These are phyloP conservation scores for Endotrypanum monterogeii DNA, from an alignment of 208 protist species.

Conservation along the genomic window DNA sequence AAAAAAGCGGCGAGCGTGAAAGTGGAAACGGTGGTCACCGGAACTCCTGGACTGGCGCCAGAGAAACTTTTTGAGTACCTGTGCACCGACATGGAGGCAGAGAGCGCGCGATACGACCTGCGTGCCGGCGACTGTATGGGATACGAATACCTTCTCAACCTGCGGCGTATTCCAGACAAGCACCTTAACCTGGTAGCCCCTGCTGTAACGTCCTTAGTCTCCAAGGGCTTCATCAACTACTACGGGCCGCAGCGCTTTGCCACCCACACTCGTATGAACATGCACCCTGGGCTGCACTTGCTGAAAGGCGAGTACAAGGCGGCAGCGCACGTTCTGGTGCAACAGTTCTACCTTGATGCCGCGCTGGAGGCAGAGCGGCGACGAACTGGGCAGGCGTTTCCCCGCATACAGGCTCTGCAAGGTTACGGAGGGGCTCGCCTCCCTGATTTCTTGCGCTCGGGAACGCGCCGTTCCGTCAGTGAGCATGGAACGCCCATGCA, in stretches of 20 bases:
- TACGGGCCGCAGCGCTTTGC: constrained; percentile 80
- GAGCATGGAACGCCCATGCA: constrained; percentile 81
- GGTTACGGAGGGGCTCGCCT: constrained; percentile 50
- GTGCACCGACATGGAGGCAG: constrained; percentile 81
- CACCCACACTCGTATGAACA: constrained; percentile 80
- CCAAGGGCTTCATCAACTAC: constrained; percentile 91
- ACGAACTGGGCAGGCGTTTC: constrained; percentile 50
- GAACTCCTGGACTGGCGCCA: constrained; percentile 35
- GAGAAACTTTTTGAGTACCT: constrained; percentile 84
- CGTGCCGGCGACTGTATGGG: constrained; percentile 62
- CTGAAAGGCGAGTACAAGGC: constrained; percentile 83
- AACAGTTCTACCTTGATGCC: constrained; percentile 86
- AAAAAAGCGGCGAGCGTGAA: constrained; percentile 5
- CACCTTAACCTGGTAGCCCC: constrained; percentile 64
- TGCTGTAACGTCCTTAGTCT: constrained; percentile 58
- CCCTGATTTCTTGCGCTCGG: constrained; percentile 42
- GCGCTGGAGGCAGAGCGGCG: constrained; percentile 63
- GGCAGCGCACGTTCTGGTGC: constrained; percentile 83
- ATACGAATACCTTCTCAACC: constrained; percentile 73
- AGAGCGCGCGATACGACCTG: constrained; percentile 59
- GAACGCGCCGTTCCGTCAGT: constrained; percentile 45
- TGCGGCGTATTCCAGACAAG: constrained; percentile 65
- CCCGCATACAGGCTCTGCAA: constrained; percentile 39
- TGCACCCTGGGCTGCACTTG: constrained; percentile 86
- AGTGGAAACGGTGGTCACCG: constrained; percentile 17